Evolutionary conservation across 73 alveolate genomes (phyloP).

Genomic region (Blepharisma japonicum): DNA sequence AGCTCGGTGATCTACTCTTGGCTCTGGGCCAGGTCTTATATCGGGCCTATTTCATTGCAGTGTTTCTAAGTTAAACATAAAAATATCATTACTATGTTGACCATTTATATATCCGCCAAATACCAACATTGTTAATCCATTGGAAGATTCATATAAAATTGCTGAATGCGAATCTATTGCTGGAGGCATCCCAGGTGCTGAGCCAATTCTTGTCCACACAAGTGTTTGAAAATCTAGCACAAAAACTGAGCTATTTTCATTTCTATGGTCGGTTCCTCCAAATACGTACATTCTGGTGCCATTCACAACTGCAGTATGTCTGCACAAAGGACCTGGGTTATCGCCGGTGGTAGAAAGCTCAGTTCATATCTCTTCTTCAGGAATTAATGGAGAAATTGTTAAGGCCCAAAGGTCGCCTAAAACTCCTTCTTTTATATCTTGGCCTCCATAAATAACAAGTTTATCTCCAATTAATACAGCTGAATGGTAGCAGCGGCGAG

Average conservation of each 20-base stretch:
- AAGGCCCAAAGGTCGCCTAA: background rate
- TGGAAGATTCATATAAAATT: background rate
- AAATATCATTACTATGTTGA: background rate
- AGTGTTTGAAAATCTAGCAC: constrained; percentile 34
- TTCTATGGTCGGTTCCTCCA: background rate
- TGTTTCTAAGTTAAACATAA: background rate
- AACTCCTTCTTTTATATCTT: background rate
- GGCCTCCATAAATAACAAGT: background rate
- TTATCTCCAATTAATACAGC: background rate
- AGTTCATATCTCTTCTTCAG: background rate
- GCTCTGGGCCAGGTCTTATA: background rate
- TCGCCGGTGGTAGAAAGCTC: background rate
- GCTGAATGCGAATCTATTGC: constrained; percentile 18
- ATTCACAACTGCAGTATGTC: background rate
- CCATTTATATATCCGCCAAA: background rate
- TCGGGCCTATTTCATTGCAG: background rate
- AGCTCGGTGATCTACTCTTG: background rate
- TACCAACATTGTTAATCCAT: constrained; percentile 27
- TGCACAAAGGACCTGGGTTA: background rate
- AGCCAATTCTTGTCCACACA: constrained; percentile 15
- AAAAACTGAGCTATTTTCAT: background rate
- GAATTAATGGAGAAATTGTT: background rate
- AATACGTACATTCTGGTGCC: background rate
- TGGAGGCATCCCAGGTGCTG: background rate
- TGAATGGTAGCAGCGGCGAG: constrained; percentile 30